Percentiles rank a stretch among this genome's conserved stretches.
These are phyloP conservation scores for Ailanthus altissimus DNA, from an alignment of 345 rosid species.

Conservation along the genomic window DNA sequence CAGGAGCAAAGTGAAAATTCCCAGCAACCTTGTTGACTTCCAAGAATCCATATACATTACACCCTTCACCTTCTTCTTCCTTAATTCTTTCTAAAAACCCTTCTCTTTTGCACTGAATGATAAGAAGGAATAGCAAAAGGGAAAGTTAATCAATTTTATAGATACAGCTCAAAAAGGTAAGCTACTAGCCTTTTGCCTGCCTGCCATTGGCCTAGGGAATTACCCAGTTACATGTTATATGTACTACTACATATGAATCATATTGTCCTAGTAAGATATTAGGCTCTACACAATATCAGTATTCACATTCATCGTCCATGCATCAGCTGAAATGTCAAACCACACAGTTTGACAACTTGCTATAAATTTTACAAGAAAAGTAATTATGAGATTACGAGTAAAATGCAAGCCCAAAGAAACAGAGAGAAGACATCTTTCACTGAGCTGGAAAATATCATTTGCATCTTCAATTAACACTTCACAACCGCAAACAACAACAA, in stretches of 20 bases:
- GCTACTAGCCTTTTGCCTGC: not conserved
- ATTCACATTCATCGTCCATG: not conserved
- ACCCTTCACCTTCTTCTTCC: constrained; percentile 97
- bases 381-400: not conserved
- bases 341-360: not conserved
- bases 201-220: not conserved
- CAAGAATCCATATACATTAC: constrained; percentile 87
- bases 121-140: constrained; percentile 12
- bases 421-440: not conserved
- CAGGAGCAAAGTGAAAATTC: constrained; percentile 97
- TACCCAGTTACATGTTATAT: not conserved
- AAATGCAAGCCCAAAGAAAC: constrained; percentile 11
- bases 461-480: not conserved
- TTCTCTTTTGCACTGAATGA: constrained; percentile 85
- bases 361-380: not conserved
- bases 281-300: not conserved
- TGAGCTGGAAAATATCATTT: not conserved
- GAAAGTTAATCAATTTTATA: not conserved
- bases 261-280: not conserved
- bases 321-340: not conserved
- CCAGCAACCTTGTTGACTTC: constrained; percentile 98
- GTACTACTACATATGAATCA: not conserved
- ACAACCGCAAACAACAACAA: not conserved
- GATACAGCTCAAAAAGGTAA: not conserved
- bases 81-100: constrained; percentile 83